Percentiles rank a stretch among this genome's conserved stretches.
Evolutionary conservation across 768 basidiomycete species (phyloP).

Genomic region (Thelephora ganbajun): DNA sequence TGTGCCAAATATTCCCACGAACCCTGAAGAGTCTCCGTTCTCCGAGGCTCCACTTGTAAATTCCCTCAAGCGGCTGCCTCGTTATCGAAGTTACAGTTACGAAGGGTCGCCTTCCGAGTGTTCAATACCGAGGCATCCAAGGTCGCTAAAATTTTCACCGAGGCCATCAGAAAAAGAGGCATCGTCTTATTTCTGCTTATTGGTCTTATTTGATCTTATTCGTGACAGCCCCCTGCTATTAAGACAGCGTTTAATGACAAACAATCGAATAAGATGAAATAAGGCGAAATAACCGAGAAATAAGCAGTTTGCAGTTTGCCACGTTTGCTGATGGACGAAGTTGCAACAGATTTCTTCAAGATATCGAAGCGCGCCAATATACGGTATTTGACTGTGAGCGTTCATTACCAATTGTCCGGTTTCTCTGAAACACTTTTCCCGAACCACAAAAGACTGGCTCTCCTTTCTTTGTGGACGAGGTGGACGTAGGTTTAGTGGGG

Average conservation of each 20-base stretch:
- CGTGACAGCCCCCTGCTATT: no score
- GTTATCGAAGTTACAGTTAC: background rate
- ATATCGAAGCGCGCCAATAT: background rate
- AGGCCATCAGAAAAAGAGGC: no score
- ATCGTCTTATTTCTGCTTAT: no score
- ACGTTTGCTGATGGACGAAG: no score
- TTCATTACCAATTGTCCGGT: background rate
- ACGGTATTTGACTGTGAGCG: slow-evolving; percentile 4
- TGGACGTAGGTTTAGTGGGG: background rate
- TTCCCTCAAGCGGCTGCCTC: background rate
- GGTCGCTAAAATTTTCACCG: background rate
- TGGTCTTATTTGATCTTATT: no score
- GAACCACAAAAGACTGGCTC: background rate
- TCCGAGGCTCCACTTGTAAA: no score
- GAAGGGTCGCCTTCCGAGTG: background rate
- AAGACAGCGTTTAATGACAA: no score
- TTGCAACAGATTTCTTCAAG: background rate
- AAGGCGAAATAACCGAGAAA: no score
- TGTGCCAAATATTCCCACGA: no score
- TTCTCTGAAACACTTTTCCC: background rate
- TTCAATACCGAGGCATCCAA: background rate
- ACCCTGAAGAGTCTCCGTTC: no score
- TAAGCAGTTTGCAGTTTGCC: no score
- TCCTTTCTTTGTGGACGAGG: background rate
- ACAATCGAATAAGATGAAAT: no score